A percentile compares a stretch with the other conserved stretches of the same genome.
Evolutionary conservation across 352 stramenopile genomes (phyloP).

Genomic region (Blastocystis sp.): DNA sequence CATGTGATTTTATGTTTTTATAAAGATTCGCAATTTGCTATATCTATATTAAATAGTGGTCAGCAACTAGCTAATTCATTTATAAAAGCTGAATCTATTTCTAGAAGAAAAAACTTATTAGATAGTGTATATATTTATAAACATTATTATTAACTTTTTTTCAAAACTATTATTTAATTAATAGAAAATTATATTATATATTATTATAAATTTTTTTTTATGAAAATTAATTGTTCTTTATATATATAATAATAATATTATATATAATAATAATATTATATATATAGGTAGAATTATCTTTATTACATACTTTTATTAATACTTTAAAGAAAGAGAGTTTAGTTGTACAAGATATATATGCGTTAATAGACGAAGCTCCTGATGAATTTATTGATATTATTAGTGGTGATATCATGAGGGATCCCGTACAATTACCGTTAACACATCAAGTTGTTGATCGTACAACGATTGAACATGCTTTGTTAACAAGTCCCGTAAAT

Average conservation of each 20-base stretch:
- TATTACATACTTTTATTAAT: not conserved
- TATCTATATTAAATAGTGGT: constrained; percentile 16
- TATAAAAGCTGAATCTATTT: constrained; percentile 3
- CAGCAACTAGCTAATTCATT: constrained; percentile 10
- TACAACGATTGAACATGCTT: constrained; percentile 5
- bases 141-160: too few species aligned
- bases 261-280: not conserved
- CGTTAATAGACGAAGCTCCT: constrained; percentile 13
- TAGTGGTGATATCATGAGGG: constrained; percentile 19
- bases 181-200: too few species aligned
- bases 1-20: constrained; percentile 6
- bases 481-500: constrained; percentile 1
- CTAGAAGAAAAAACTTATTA: not conserved
- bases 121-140: too few species aligned
- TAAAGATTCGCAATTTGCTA: constrained; percentile 1
- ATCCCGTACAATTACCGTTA: constrained; percentile 26
- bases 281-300: constrained; percentile 14
- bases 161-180: too few species aligned
- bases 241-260: too few species aligned
- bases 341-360: not conserved
- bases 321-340: not conserved
- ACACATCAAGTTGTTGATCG: constrained; percentile 14
- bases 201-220: too few species aligned
- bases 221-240: too few species aligned
- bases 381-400: constrained; percentile 25